These are phyloP conservation scores for Quercus ilex DNA, from an alignment of 306 rosid species.

Conservation along the genomic window DNA sequence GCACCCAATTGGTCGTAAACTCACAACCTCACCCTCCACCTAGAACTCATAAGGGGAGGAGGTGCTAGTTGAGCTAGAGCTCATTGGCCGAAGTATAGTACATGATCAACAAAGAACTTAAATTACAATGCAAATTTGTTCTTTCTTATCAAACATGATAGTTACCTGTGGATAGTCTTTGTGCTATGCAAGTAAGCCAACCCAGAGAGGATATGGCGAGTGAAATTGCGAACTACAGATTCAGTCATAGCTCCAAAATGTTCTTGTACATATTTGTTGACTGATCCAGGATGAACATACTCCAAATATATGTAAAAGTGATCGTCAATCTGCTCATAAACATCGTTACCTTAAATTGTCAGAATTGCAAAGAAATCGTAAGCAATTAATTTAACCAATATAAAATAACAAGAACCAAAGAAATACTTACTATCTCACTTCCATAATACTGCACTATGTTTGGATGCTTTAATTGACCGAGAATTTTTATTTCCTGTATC, in stretches of 20 bases:
- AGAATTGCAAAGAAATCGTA: not conserved
- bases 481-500: constrained; percentile 84
- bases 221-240: constrained; percentile 80
- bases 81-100: not conserved
- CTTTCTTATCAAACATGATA: not conserved
- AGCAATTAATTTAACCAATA: constrained; percentile 3
- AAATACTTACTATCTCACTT: constrained; percentile 68
- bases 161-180: constrained; percentile 85
- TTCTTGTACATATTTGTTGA: constrained; percentile 82
- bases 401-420: constrained; percentile 14
- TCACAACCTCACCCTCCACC: no score
- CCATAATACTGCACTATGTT: constrained; percentile 90
- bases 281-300: constrained; percentile 93
- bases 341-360: not conserved
- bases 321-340: constrained; percentile 58
- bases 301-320: constrained; percentile 84
- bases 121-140: not conserved
- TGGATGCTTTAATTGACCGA: constrained; percentile 66
- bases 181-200: constrained; percentile 89
- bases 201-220: constrained; percentile 93
- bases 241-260: constrained; percentile 96
- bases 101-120: not conserved
- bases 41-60: no score
- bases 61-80: not conserved
- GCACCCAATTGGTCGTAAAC: no score